Percentiles rank a stretch among this genome's conserved stretches.
phyloP scores from a whole-genome alignment of 2,329 filamentous ascomycete species.

The Venturia asperata region DNA sequence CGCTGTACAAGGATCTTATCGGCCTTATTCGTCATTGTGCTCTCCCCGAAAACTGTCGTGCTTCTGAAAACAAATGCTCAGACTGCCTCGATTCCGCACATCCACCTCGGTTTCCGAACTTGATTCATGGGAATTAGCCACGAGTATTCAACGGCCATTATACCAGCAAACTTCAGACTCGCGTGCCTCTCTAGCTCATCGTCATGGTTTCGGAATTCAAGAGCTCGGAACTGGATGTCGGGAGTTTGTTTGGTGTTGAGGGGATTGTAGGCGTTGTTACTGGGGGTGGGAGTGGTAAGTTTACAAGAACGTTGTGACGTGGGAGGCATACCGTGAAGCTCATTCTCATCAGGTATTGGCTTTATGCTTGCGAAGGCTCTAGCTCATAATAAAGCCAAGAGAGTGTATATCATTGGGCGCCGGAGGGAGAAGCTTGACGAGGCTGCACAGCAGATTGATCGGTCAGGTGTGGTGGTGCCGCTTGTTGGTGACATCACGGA shows the following conservation, averaged over 20 bases:
- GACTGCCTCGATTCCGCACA: background rate
- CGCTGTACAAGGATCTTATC: background rate
- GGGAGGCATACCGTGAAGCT: too few species aligned
- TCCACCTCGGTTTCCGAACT: too few species aligned
- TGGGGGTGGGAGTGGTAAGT: conserved; percentile 41
- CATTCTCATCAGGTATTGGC: conserved; percentile 24
- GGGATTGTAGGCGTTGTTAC: conserved; percentile 48
- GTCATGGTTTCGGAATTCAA: background rate
- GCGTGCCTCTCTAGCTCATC: background rate
- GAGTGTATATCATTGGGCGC: conserved; percentile 41
- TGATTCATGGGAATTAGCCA: too few species aligned
- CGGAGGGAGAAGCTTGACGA: conserved; percentile 36
- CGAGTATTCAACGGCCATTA: background rate
- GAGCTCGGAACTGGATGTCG: conserved; percentile 3
- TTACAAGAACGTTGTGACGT: too few species aligned
- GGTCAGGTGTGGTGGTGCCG: conserved; percentile 32
- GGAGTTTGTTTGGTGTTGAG: conserved; percentile 44
- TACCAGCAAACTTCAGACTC: background rate
- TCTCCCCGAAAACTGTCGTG: background rate
- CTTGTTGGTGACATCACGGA: conserved; percentile 40
- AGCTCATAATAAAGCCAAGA: conserved; percentile 34
- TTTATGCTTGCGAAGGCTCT: conserved; percentile 38
- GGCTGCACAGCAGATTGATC: conserved; percentile 28
- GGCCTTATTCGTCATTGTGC: background rate
- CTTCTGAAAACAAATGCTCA: background rate